Conservation (phyloP, 495 filamentous ascomycete genomes). For the Podospora fimiseda region DNA sequence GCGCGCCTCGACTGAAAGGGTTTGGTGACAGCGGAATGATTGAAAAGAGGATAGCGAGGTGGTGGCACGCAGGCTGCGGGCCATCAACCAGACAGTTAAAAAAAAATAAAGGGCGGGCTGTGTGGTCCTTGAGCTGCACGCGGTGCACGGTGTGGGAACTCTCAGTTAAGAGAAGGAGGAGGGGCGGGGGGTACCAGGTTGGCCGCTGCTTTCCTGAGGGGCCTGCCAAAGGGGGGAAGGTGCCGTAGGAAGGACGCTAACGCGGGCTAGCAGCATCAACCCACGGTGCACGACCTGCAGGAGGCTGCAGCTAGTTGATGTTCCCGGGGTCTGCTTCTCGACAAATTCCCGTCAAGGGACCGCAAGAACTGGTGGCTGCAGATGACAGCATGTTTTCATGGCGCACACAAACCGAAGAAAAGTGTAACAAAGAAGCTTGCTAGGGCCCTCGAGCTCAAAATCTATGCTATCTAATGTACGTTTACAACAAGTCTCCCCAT, state of each 20-base stretch:
- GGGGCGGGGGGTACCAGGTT: conserved; percentile 9
- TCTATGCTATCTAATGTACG: too few relatives aligned
- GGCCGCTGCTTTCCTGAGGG: conserved; percentile 3
- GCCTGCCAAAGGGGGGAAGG: conserved; percentile 21
- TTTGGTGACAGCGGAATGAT: conserved; percentile 53
- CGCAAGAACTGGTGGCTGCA: background rate
- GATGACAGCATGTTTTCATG: background rate
- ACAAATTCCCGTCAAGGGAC: background rate
- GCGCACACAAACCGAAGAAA: too few relatives aligned
- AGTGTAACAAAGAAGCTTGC: background rate
- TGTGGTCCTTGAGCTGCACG: conserved; percentile 19
- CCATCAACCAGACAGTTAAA: conserved; percentile 41
- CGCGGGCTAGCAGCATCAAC: conserved; percentile 9
- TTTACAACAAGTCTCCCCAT: too few relatives aligned
- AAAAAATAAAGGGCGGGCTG: conserved; percentile 44
- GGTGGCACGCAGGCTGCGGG: conserved; percentile 45
- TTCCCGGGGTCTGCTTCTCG: conserved; percentile 9
- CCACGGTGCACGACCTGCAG: conserved; percentile 20
- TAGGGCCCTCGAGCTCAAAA: too few relatives aligned
- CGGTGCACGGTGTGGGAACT: conserved; percentile 18
- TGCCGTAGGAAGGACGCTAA: conserved; percentile 4
- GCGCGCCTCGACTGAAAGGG: conserved; percentile 44
- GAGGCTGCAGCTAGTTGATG: conserved; percentile 19
- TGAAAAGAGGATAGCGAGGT: conserved; percentile 56
- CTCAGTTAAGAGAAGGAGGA: conserved; percentile 11